Conservation (phyloP, 345 rosid genomes). For the Carallia brachiata region DNA sequence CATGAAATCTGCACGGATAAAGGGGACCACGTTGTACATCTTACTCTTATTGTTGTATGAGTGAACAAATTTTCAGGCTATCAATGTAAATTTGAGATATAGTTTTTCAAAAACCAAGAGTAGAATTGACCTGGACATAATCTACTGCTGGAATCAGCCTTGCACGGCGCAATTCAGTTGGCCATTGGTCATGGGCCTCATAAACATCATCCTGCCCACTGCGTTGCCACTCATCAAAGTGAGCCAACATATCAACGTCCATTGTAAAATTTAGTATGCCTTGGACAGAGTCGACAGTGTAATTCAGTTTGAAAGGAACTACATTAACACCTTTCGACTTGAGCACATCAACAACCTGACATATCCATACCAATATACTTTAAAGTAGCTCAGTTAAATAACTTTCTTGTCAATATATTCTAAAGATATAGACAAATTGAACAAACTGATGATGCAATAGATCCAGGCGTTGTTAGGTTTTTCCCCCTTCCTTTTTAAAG, state of each 20-base stretch:
- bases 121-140: conserved; percentile 56
- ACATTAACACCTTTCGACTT: conserved; percentile 65
- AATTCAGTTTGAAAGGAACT: conserved; percentile 76
- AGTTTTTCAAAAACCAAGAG: not conserved
- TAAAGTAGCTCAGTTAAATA: not conserved
- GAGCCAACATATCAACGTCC: conserved; percentile 82
- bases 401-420: not conserved
- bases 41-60: not conserved
- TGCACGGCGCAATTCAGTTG: conserved; percentile 64
- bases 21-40: too few species aligned
- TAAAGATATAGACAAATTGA: not conserved
- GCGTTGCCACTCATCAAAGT: conserved; percentile 91
- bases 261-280: conserved; percentile 79
- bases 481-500: too few species aligned
- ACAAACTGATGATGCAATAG: not conserved
- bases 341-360: conserved; percentile 69
- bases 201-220: conserved; percentile 54
- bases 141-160: conserved; percentile 71
- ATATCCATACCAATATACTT: conserved; percentile 9
- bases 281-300: conserved; percentile 75
- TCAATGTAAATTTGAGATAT: not conserved
- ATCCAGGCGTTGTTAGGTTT: not conserved
- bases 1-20: too few species aligned
- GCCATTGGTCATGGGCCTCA: conserved; percentile 96
- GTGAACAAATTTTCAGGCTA: not conserved